phyloP scores from a whole-genome alignment of 768 basidiomycete genomes.

The Naganishia onofrii region DNA sequence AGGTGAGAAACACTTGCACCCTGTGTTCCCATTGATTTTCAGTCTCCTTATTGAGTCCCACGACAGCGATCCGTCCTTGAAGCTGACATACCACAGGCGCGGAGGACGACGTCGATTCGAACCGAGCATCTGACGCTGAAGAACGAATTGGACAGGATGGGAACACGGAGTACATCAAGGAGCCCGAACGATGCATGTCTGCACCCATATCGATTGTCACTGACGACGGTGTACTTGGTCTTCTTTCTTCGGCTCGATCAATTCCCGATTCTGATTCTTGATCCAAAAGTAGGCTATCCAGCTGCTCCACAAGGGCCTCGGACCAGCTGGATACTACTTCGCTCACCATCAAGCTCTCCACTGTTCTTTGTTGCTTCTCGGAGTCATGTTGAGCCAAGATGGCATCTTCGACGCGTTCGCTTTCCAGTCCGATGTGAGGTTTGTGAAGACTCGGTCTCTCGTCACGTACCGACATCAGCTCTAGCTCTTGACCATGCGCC shows the following conservation, averaged over 20 bases:
- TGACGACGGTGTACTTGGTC: neutral
- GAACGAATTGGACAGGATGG: neutral
- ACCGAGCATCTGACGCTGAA: neutral
- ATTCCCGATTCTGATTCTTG: neutral
- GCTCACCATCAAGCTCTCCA: neutral
- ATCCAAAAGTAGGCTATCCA: neutral
- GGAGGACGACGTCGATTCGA: neutral
- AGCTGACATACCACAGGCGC: neutral
- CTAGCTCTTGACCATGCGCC: neutral
- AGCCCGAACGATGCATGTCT: neutral
- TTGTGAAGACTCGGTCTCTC: neutral
- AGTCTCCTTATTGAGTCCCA: slow-evolving; percentile 21
- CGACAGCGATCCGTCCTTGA: slow-evolving; percentile 1
- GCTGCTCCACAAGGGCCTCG: neutral
- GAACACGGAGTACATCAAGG: neutral
- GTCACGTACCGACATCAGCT: neutral
- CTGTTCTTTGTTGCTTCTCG: neutral
- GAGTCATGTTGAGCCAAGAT: neutral
- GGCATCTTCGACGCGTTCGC: neutral
- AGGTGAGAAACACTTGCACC: slow-evolving; percentile 10
- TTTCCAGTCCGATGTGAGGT: neutral
- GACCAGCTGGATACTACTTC: neutral
- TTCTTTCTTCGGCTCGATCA: neutral
- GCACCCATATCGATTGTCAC: neutral
- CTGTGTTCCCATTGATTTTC: slow-evolving; percentile 21